Evolutionary conservation across 2,329 filamentous ascomycete species (phyloP), one percentile per base, ranked within the genome.

Genomic region (Fusarium kyushuense): DNA sequence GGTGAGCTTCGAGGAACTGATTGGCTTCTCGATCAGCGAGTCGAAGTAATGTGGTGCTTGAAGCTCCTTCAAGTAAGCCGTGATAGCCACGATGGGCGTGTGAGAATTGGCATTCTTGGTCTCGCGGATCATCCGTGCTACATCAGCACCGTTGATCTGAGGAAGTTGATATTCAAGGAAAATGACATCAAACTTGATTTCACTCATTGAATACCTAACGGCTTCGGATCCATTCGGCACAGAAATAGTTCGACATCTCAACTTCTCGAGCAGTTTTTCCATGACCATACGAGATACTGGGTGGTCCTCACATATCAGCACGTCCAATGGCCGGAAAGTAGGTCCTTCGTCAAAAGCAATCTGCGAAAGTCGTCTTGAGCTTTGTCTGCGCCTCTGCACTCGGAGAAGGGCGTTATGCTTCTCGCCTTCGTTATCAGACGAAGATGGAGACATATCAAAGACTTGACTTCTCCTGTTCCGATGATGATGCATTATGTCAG

Each of bases 101-200:
- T 96, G 90, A 0, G 92, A 92, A 76, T 99, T 99, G 60, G 93
- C 89, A 77, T 97, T 97, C 81, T 95, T 96, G 1, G 95, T 97
- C 76, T 98, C 95, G 47, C 96, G 90, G 71, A 99, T 94, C 96
- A 99, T 99, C 33, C 96, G 91, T 51, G 96, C 95, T 58, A 99
- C 93, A 76, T 99, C 96, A 14, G 93, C 92, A 25, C 96, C 96
- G 73, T 94, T 98, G 75, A 98, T 94, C 75, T 97, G 93, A 12
- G 96, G 95, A 45, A 99, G 84, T 77, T 95, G 96, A 82, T 94
- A 97, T 79, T 99, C 96, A 79, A 97, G 95, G 84, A 99, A 96
- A 77, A 99, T 97, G 73, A 97, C 93, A 79, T 99, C 96, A 76
- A 98, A 99, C 76, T 98, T 97, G 76, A 99, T 95, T 76, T 98